These are phyloP conservation scores for Penicillium thymicola DNA, from an alignment of 2,329 filamentous ascomycete species.

Conservation along the genomic window DNA sequence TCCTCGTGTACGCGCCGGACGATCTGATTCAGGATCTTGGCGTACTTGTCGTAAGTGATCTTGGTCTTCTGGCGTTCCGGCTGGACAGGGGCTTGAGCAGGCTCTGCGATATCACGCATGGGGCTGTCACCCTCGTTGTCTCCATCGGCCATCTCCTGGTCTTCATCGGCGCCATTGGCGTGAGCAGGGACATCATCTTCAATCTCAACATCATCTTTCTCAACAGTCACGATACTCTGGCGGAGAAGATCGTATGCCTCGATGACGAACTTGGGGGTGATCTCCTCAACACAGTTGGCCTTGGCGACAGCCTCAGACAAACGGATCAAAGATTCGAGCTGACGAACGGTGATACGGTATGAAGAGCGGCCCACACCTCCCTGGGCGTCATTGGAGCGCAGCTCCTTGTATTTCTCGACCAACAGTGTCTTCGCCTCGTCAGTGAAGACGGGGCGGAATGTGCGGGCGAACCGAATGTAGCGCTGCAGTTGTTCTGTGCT, in stretches of 20 bases:
- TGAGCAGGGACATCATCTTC: conserved; percentile 67
- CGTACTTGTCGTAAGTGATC: conserved; percentile 94
- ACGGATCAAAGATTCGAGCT: conserved; percentile 93
- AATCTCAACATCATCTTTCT: conserved; percentile 95
- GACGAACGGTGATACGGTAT: conserved; percentile 94
- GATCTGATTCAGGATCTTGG: conserved; percentile 81
- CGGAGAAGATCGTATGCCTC: conserved; percentile 89
- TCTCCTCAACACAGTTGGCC: conserved; percentile 90
- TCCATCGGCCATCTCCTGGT: conserved; percentile 50
- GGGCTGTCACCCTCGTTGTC: conserved; percentile 51
- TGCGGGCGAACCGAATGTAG: conserved; percentile 93
- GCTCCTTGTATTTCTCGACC: conserved; percentile 92
- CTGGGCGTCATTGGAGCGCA: conserved; percentile 88
- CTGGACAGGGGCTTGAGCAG: conserved; percentile 28
- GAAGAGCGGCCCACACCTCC: conserved; percentile 92
- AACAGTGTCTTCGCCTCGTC: conserved; percentile 80
- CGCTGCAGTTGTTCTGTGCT: conserved; percentile 94
- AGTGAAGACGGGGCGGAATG: conserved; percentile 90
- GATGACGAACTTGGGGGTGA: conserved; percentile 77
- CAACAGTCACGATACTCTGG: conserved; percentile 95
- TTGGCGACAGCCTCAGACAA: conserved; percentile 97
- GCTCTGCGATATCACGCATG: conserved; percentile 54
- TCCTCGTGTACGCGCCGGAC: conserved; percentile 81
- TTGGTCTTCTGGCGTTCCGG: conserved; percentile 65
- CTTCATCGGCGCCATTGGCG: conserved; percentile 47